A percentile compares a stretch with the other conserved stretches of the same genome.
phyloP scores from a whole-genome alignment of 1,284 basidiomycete genomes.

The Schizophyllum commune region DNA sequence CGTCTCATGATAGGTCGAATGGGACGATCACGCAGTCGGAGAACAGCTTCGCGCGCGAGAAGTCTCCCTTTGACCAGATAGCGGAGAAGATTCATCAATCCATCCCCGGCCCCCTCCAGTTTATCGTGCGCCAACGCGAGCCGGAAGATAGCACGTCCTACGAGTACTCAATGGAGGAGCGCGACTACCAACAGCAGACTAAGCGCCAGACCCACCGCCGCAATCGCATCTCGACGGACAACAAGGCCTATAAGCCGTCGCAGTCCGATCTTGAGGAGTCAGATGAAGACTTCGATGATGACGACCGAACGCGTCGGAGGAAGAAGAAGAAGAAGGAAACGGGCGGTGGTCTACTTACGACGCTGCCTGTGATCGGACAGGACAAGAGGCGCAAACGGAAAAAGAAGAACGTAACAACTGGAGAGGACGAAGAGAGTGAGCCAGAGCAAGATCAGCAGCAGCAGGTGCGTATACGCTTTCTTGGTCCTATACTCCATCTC shows the following conservation, averaged over 20 bases:
- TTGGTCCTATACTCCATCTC: neutral
- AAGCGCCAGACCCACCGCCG: conserved; percentile 34
- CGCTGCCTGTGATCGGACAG: conserved; percentile 54
- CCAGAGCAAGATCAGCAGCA: conserved; percentile 35
- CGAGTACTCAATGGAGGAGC: conserved; percentile 71
- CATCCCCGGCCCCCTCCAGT: conserved; percentile 14
- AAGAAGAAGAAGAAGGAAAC: conserved; percentile 50
- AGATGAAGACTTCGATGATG: conserved; percentile 52
- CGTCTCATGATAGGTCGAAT: conserved; percentile 42
- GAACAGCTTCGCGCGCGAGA: conserved; percentile 17
- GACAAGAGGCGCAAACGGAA: conserved; percentile 47
- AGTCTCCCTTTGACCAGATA: conserved; percentile 46
- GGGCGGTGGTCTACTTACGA: conserved; percentile 50
- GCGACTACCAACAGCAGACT: conserved; percentile 40
- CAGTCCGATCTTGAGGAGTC: conserved; percentile 52
- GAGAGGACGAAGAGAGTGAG: conserved; percentile 28
- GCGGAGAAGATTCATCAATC: conserved; percentile 32
- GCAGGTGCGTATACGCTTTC: conserved; percentile 24
- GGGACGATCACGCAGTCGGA: conserved; percentile 59
- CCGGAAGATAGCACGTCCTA: conserved; percentile 40
- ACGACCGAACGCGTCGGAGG: conserved; percentile 41
- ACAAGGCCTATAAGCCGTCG: conserved; percentile 70
- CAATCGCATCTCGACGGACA: conserved; percentile 61
- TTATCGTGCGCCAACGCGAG: conserved; percentile 30
- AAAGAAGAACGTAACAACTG: conserved; percentile 24